These are phyloP conservation scores for Mycena capillaripes DNA, from an alignment of 768 basidiomycete genomes.

Conservation along the genomic window DNA sequence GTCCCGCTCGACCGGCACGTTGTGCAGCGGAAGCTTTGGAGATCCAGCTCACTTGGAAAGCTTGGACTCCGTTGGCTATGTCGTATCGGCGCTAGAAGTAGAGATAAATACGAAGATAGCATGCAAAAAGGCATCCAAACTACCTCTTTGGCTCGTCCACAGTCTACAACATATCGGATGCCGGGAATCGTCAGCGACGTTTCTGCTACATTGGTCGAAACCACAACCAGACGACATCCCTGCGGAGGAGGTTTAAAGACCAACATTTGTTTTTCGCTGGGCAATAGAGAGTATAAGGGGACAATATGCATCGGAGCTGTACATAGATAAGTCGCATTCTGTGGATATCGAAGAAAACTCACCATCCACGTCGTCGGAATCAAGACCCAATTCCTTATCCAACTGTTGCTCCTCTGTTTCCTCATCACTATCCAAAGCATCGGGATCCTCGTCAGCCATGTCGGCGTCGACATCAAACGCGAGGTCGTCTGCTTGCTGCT, in stretches of 20 bases:
- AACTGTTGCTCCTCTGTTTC: conserved; percentile 60
- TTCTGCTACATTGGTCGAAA: conserved; percentile 97
- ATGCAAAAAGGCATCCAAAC: conserved; percentile 43
- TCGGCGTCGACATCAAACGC: conserved; percentile 79
- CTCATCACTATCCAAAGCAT: conserved; percentile 82
- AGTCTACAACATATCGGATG: conserved; percentile 98
- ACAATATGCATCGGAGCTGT: conserved; percentile 94
- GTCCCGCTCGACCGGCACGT: conserved; percentile 95
- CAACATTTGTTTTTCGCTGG: conserved; percentile 95
- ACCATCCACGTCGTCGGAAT: conserved; percentile 79
- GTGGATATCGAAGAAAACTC: conserved; percentile 37
- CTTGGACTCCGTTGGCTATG: conserved; percentile 83
- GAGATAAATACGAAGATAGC: conserved; percentile 6
- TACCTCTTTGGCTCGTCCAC: conserved; percentile 96
- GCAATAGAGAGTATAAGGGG: conserved; percentile 92
- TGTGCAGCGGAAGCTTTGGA: conserved; percentile 97
- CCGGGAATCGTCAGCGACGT: conserved; percentile 97
- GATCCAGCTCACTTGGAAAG: conserved; percentile 93
- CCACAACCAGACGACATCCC: conserved; percentile 89
- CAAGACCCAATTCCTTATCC: conserved; percentile 69
- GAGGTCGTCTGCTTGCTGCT: conserved; percentile 59
- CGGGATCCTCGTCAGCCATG: conserved; percentile 74
- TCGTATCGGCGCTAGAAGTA: conserved; percentile 84
- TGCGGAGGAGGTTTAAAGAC: conserved; percentile 90
- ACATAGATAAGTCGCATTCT: conserved; percentile 17